A percentile compares a stretch with the other conserved stretches of the same genome.
Evolutionary conservation across 2,329 filamentous ascomycete species (phyloP).

Genomic region (Ophiosphaerella herpotricha): DNA sequence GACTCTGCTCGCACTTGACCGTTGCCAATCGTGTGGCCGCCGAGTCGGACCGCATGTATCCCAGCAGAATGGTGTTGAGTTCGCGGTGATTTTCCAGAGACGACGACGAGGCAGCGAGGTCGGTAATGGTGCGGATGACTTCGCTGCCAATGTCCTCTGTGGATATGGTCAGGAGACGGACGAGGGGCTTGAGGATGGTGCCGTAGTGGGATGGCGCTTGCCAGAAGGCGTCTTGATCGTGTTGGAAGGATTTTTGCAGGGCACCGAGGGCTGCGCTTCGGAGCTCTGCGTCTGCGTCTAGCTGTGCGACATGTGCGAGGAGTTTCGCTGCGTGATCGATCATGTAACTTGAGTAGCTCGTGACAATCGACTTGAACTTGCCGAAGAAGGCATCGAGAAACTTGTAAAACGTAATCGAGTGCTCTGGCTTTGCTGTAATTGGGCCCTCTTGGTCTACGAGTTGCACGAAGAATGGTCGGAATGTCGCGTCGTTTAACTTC

Average conservation of each 20-base stretch:
- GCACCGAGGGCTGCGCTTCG: slow-evolving; percentile 73
- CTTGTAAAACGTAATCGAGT: slow-evolving; percentile 77
- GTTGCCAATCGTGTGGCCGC: slow-evolving; percentile 77
- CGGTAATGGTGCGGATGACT: slow-evolving; percentile 75
- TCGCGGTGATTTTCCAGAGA: slow-evolving; percentile 90
- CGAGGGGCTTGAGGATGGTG: slow-evolving; percentile 70
- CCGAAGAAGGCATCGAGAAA: slow-evolving; percentile 82
- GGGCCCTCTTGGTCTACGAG: slow-evolving; percentile 75
- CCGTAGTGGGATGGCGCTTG: slow-evolving; percentile 86
- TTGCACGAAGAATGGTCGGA: slow-evolving; percentile 86
- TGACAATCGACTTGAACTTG: slow-evolving; percentile 90
- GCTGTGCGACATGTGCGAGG: slow-evolving; percentile 51
- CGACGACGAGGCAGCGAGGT: slow-evolving; percentile 77
- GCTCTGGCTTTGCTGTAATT: slow-evolving; percentile 32
- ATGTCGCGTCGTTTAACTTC: slow-evolving; percentile 92
- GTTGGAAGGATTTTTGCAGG: slow-evolving; percentile 75
- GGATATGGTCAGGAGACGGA: slow-evolving; percentile 60
- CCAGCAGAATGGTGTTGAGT: slow-evolving; percentile 78
- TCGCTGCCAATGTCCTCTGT: slow-evolving; percentile 49
- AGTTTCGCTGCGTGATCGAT: slow-evolving; percentile 73
- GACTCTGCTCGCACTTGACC: slow-evolving; percentile 76
- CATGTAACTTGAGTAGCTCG: slow-evolving; percentile 84
- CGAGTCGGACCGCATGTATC: slow-evolving; percentile 74
- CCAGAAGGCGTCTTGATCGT: slow-evolving; percentile 97
- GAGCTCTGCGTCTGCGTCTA: slow-evolving; percentile 60